Evolutionary conservation across 2,329 filamentous ascomycete species (phyloP).

Genomic region (Alternaria rosae): DNA sequence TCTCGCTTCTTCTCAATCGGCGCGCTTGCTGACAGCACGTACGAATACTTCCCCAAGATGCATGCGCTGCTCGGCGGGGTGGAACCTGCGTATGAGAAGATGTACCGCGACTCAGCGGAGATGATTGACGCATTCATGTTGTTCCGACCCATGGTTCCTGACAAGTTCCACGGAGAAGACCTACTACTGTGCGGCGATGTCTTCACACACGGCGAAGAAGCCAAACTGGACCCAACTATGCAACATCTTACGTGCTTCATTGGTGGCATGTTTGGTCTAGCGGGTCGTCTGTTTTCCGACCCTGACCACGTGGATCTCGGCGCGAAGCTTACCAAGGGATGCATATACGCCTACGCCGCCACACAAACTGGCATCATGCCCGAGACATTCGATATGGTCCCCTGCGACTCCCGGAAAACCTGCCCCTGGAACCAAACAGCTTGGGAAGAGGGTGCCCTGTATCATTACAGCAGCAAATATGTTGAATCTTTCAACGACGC

Average conservation of each 20-base stretch:
- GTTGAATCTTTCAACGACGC: conserved; percentile 20
- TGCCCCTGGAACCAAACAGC: conserved; percentile 64
- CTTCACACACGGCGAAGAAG: conserved; percentile 18
- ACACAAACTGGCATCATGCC: conserved; percentile 67
- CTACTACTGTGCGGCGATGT: conserved; percentile 50
- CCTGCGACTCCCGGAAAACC: conserved; percentile 51
- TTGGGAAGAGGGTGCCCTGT: conserved; percentile 54
- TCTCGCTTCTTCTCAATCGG: conserved; percentile 45
- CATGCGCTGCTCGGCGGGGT: conserved; percentile 50
- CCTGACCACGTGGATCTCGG: conserved; percentile 63
- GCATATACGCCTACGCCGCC: conserved; percentile 66
- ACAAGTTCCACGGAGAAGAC: conserved; percentile 30
- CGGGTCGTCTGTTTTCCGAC: conserved; percentile 63
- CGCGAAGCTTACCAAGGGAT: conserved; percentile 66
- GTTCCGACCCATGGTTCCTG: conserved; percentile 55
- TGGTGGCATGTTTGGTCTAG: conserved; percentile 68
- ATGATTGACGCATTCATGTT: conserved; percentile 58
- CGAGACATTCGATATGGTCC: conserved; percentile 61
- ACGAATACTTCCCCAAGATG: conserved; percentile 50
- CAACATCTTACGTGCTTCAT: conserved; percentile 68
- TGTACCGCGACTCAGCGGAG: conserved; percentile 62
- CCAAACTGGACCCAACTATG: conserved; percentile 56
- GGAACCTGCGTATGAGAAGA: conserved; percentile 57
- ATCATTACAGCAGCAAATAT: conserved; percentile 26
- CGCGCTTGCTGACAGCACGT: conserved; percentile 49